Percentiles rank a stretch among this genome's conserved stretches.
Evolutionary conservation across 2,329 filamentous ascomycete genomes (phyloP).

Genomic region (Septoria petroselini): DNA sequence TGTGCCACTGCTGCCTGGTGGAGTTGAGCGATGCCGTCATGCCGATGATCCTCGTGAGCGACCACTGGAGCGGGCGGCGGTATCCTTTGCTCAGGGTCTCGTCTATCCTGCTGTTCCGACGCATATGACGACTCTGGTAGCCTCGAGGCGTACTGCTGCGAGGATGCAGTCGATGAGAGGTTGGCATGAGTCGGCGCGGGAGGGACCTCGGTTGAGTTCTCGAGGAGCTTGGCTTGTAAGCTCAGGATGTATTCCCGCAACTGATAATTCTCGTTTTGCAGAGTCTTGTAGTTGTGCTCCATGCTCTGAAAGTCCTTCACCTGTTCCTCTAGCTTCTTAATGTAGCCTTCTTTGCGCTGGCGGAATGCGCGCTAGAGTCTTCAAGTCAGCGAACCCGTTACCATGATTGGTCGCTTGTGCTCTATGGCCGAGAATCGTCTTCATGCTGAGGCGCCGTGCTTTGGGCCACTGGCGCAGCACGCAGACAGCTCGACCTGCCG

Average conservation of each 20-base stretch:
- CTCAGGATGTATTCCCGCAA: conserved; percentile 90
- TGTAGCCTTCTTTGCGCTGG: conserved; percentile 96
- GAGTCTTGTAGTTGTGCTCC: conserved; percentile 71
- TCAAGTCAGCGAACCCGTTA: neutral
- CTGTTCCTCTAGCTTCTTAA: conserved; percentile 94
- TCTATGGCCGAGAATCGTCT: neutral
- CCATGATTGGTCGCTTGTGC: neutral
- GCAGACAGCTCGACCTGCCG: neutral
- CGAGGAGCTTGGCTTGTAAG: conserved; percentile 80
- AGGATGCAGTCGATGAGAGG: conserved; percentile 45
- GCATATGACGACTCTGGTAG: too few relatives aligned
- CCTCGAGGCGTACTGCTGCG: conserved; percentile 27
- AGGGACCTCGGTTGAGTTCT: conserved; percentile 78
- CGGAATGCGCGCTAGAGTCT: conserved; percentile 78
- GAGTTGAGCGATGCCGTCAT: conserved; percentile 29
- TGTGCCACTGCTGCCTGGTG: conserved; percentile 30
- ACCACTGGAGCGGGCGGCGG: conserved; percentile 25
- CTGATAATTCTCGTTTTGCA: conserved; percentile 85
- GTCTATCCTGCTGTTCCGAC: conserved; percentile 20
- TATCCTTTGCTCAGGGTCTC: conserved; percentile 25
- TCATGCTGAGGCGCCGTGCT: neutral
- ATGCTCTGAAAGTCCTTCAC: conserved; percentile 76
- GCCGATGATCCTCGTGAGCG: conserved; percentile 24
- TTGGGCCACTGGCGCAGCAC: too few relatives aligned
- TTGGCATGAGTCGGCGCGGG: conserved; percentile 78